Conservation (phyloP, 768 basidiomycete species). For the Phaffia australis region DNA sequence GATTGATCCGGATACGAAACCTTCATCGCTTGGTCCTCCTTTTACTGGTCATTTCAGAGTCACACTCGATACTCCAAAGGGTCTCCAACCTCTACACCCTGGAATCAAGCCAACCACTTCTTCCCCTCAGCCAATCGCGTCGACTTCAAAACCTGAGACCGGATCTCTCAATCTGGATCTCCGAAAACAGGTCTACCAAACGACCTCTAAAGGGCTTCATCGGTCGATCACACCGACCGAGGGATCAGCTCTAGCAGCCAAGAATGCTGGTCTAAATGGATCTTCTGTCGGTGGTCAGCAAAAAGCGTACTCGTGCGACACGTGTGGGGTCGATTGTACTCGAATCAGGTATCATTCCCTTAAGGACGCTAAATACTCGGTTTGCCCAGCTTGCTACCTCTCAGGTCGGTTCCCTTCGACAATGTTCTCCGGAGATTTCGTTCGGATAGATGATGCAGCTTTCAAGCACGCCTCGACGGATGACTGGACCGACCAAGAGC, state of each 20-base stretch:
- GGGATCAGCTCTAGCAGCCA: constrained; percentile 54
- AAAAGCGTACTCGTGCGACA: constrained; percentile 63
- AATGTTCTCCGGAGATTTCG: constrained; percentile 96
- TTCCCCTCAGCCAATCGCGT: background rate
- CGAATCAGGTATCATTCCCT: constrained; percentile 78
- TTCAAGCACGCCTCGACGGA: constrained; percentile 42
- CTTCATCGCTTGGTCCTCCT: constrained; percentile 85
- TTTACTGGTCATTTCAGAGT: constrained; percentile 99
- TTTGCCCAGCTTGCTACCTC: constrained; percentile 86
- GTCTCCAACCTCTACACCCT: constrained; percentile 74
- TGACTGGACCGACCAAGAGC: constrained; percentile 83
- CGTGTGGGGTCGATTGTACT: constrained; percentile 90
- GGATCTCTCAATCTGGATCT: constrained; percentile 62
- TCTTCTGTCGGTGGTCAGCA: constrained; percentile 41
- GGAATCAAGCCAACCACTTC: constrained; percentile 37
- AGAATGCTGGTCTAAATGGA: constrained; percentile 36
- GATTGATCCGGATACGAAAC: constrained; percentile 95
- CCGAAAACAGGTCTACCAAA: constrained; percentile 77
- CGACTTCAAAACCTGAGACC: constrained; percentile 32
- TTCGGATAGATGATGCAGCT: constrained; percentile 50
- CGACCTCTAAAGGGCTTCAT: constrained; percentile 63
- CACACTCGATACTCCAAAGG: constrained; percentile 89
- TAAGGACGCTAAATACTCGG: constrained; percentile 71
- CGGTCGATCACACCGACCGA: constrained; percentile 57
- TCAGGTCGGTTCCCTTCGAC: constrained; percentile 92